These are phyloP conservation scores for Nepenthes gracilis DNA, from an alignment of 148 eudicot genomes.

Conservation along the genomic window DNA sequence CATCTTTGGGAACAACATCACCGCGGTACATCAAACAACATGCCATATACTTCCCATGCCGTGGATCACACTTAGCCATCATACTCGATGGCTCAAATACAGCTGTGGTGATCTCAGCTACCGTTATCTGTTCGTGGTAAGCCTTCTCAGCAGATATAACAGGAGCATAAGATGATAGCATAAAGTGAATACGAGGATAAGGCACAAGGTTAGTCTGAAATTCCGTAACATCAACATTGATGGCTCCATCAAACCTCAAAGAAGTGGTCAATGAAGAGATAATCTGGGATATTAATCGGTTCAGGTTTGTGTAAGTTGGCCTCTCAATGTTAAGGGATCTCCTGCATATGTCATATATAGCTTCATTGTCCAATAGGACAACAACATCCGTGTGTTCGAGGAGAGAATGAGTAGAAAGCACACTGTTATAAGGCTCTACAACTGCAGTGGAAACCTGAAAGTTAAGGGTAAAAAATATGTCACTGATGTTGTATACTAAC, in stretches of 20 bases:
- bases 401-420: slow-evolving; percentile 56
- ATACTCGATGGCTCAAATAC: slow-evolving; percentile 57
- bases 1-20: slow-evolving; percentile 61
- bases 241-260: slow-evolving; percentile 59
- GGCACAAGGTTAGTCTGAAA: slow-evolving; percentile 66
- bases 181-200: slow-evolving; percentile 58
- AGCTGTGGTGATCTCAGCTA: slow-evolving; percentile 52
- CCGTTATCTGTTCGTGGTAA: slow-evolving; percentile 45
- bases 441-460: slow-evolving; percentile 34
- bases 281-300: slow-evolving; percentile 48
- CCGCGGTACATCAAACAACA: slow-evolving; percentile 70
- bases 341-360: slow-evolving; percentile 54
- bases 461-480: neutral
- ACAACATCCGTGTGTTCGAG: slow-evolving; percentile 55
- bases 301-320: slow-evolving; percentile 48
- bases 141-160: slow-evolving; percentile 56
- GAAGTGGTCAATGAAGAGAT: slow-evolving; percentile 59
- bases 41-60: slow-evolving; percentile 63
- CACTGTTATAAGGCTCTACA: slow-evolving; percentile 65
- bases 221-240: slow-evolving; percentile 51
- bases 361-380: slow-evolving; percentile 60
- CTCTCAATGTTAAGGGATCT: slow-evolving; percentile 54
- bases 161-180: slow-evolving; percentile 61
- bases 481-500: neutral
- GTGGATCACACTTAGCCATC: slow-evolving; percentile 68